A percentile compares a stretch with the other conserved stretches of the same genome.
Evolutionary conservation across 768 basidiomycete species (phyloP).

Genomic region (Candolleomyces eurysporus): DNA sequence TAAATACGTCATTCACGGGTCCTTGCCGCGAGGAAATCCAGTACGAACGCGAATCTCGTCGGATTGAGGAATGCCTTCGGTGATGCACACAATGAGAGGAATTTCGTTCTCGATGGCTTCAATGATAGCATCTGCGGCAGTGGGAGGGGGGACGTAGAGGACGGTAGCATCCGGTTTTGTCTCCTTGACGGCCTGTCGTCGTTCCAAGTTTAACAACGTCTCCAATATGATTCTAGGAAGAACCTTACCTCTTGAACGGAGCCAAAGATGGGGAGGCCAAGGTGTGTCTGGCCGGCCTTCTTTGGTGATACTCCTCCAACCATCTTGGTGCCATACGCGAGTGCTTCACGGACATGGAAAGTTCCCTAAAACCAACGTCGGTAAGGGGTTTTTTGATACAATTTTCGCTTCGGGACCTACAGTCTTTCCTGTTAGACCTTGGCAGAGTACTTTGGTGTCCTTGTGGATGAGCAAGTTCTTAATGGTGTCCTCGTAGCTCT

Average conservation of each 20-base stretch:
- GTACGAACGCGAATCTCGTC: conserved; percentile 86
- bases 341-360: conserved; percentile 92
- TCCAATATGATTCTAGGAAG: background rate
- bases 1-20: background rate
- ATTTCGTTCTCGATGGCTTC: conserved; percentile 99
- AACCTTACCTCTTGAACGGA: conserved; percentile 78
- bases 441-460: conserved; percentile 92
- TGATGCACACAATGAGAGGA: conserved; percentile 95
- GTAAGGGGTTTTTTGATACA: background rate
- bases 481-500: conserved; percentile 85
- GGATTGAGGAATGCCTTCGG: conserved; percentile 96
- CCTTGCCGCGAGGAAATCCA: background rate
- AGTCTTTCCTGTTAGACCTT: conserved; percentile 94
- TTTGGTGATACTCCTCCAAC: conserved; percentile 96
- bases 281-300: conserved; percentile 94
- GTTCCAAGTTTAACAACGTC: conserved; percentile 7
- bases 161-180: conserved; percentile 90
- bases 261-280: conserved; percentile 93
- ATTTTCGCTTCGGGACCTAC: conserved; percentile 39
- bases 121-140: conserved; percentile 94
- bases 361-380: conserved; percentile 61
- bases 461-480: conserved; percentile 90
- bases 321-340: conserved; percentile 96
- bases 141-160: conserved; percentile 97
- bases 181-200: conserved; percentile 75